Base-by-base conservation (phyloP, 2,329 filamentous ascomycete species). In the Aspergillus fijiensis region DNA sequence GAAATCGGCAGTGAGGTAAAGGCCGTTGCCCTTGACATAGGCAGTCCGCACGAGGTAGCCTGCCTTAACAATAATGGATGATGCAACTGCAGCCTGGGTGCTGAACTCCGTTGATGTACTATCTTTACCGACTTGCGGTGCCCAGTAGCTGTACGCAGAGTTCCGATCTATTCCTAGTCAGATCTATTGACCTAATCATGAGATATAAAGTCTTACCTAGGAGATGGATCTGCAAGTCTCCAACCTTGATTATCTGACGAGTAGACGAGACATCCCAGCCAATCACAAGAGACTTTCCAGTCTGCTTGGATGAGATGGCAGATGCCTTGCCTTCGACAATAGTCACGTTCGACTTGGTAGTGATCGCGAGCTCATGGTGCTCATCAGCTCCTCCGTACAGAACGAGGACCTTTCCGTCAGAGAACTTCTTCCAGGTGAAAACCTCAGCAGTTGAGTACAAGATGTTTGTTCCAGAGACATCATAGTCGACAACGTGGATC, bases 1-100 rank as follows among this genome's bases (percentile, higher is more conserved):
- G 63, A 93, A 81, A 67, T 95, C 90, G 3, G 88, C 90, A 4
- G 83, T 84, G 2, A 94, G 72, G 12, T 83, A 79, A 4, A 94
- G 78, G 1, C 81, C 81, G n/a, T 76, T 77, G 2, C 81, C 85
- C 5, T 82, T 67, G 1, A 88, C 72, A 2, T 81, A 80, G 0
- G 87, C 87, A 21, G 67, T 74, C 5, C 77, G 75, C 16, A 80
- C 70, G 19, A 80, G 75, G 56, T 80, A 80, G 16, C 77, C 77
- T 0, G 74, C 77, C 48, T 77, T 77, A 55, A 80, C 71, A 49
- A 80, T 78, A 31, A 80, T 67, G 7, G 75, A 75, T 1, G 70
- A 71, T 2, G 71, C 68, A 39, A 67, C 64, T 3, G 68, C 70
- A 54, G 72, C 58, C 45, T 71, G 49, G 6, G 70, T 71, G 57